Conservation (phyloP, 148 eudicot genomes). For the Camellia lanceoleosa region DNA sequence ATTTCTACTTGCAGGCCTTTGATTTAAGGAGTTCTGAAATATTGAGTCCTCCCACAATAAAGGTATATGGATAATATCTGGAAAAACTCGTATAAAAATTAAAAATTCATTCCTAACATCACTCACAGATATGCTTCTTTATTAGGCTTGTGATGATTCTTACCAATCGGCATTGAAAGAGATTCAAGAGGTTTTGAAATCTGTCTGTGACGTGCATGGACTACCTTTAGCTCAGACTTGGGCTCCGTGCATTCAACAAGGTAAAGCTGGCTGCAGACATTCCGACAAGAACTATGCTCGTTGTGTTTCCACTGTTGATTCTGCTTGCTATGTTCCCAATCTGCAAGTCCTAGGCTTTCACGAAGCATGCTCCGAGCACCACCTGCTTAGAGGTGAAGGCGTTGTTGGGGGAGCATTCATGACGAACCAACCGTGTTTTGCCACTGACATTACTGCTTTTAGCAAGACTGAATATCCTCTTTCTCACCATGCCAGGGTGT, state of each 20-base stretch:
- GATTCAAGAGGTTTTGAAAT: slow-evolving; percentile 39
- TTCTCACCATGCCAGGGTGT: slow-evolving; percentile 70
- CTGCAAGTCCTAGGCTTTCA: slow-evolving; percentile 57
- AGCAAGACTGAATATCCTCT: slow-evolving; percentile 73
- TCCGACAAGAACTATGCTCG: slow-evolving; percentile 30
- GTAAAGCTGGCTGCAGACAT: slow-evolving; percentile 41
- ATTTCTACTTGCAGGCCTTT: slow-evolving; percentile 54
- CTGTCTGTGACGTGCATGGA: slow-evolving; percentile 42
- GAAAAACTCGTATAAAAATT: not conserved
- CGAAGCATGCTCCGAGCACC: slow-evolving; percentile 76
- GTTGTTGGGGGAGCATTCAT: slow-evolving; percentile 70
- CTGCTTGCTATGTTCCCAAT: slow-evolving; percentile 70
- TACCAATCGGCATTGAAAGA: slow-evolving; percentile 35
- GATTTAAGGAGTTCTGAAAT: slow-evolving; percentile 64
- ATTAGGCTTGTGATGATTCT: slow-evolving; percentile 46
- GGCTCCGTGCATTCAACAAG: slow-evolving; percentile 57
- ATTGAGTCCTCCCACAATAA: slow-evolving; percentile 31
- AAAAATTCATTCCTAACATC: not conserved
- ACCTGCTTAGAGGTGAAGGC: slow-evolving; percentile 61
- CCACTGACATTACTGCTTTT: slow-evolving; percentile 56
- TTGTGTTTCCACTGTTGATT: slow-evolving; percentile 62
- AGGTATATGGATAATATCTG: slow-evolving; percentile 36
- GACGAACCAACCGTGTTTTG: slow-evolving; percentile 66
- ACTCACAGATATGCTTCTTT: not conserved
- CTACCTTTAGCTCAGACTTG: slow-evolving; percentile 77